Evolutionary conservation across 169 alveolate genomes (phyloP).

Genomic region (Ichthyophthirius multifiliis): DNA sequence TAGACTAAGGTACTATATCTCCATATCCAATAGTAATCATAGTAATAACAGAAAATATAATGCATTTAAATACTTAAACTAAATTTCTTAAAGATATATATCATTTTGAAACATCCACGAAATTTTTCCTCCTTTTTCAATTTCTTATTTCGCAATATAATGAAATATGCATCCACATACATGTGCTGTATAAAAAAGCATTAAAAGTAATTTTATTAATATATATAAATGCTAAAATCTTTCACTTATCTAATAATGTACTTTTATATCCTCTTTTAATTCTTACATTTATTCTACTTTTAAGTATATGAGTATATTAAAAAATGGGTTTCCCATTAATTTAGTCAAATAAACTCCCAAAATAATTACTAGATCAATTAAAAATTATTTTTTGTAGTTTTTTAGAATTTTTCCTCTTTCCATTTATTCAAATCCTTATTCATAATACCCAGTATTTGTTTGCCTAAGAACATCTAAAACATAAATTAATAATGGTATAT

Average conservation of each 20-base stretch:
- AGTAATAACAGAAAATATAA: conserved; percentile 27
- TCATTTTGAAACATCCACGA: neutral
- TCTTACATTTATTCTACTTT: neutral
- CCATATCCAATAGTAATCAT: conserved; percentile 39
- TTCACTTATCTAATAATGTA: neutral
- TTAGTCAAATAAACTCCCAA: neutral
- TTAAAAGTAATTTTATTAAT: neutral
- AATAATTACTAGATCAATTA: neutral
- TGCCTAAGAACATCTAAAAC: neutral
- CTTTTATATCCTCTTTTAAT: neutral
- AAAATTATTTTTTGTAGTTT: neutral
- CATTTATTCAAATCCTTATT: neutral
- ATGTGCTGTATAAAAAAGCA: neutral
- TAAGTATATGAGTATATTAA: neutral
- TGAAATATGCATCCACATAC: neutral
- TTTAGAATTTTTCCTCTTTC: neutral
- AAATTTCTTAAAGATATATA: neutral
- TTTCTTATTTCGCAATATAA: neutral
- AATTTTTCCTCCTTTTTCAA: neutral
- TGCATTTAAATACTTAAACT: conserved; percentile 1
- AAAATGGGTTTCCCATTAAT: neutral
- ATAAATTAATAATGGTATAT: neutral
- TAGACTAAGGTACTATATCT: conserved; percentile 23
- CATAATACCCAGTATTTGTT: neutral
- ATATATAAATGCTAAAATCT: neutral